Conservation (phyloP, 2,329 filamentous ascomycete genomes). For the Lecanicillium sp. region DNA sequence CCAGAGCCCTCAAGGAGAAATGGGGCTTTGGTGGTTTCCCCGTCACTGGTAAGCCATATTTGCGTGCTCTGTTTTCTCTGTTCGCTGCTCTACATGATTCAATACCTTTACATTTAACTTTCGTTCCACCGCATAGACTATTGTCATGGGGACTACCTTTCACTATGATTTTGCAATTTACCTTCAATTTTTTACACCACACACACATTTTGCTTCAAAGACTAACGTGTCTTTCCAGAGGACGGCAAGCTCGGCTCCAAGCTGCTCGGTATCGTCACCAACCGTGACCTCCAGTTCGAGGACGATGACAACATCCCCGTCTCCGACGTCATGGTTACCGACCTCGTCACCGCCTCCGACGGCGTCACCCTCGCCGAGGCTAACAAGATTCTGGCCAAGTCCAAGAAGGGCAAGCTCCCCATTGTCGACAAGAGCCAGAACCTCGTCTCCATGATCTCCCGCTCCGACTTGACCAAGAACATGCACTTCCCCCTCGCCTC, state of each 20-base stretch:
- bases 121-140: slow-evolving; percentile 99
- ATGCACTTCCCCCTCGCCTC: slow-evolving; percentile 93
- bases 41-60: slow-evolving; percentile 76
- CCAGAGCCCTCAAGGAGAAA: slow-evolving; percentile 87
- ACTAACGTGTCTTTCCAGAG: slow-evolving; percentile 48
- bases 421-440: slow-evolving; percentile 81
- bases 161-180: slow-evolving; percentile 26
- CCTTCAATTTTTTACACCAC: slow-evolving; percentile 13
- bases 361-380: slow-evolving; percentile 83
- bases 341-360: slow-evolving; percentile 79
- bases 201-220: neutral
- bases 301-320: slow-evolving; percentile 65
- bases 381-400: slow-evolving; percentile 87
- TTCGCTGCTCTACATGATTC: slow-evolving; percentile 58
- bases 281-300: slow-evolving; percentile 97
- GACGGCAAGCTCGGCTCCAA: slow-evolving; percentile 89
- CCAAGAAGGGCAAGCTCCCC: slow-evolving; percentile 97
- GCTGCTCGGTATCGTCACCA: slow-evolving; percentile 94
- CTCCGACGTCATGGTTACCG: slow-evolving; percentile 88
- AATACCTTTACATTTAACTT: slow-evolving; percentile 87
- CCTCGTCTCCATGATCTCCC: slow-evolving; percentile 84
- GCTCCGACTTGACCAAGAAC: slow-evolving; percentile 98
- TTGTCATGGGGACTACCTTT: slow-evolving; percentile 69
- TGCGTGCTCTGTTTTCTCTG: slow-evolving; percentile 17
- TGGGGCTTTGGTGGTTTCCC: slow-evolving; percentile 99